phyloP scores from a whole-genome alignment of 352 stramenopile genomes.

The Globisporangium viniferum region DNA sequence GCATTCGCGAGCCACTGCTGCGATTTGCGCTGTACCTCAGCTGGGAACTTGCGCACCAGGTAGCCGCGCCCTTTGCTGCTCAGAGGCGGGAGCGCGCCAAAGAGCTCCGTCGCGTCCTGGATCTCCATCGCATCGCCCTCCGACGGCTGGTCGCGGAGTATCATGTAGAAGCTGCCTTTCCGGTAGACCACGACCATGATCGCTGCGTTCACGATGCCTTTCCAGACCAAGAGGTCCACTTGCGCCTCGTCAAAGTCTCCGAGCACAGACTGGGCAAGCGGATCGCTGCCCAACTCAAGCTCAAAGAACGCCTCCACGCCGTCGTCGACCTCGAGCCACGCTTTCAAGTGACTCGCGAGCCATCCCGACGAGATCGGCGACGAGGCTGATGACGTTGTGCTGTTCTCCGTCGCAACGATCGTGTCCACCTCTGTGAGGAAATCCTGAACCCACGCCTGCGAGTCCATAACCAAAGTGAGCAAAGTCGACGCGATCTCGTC shows the following conservation, averaged over 20 bases:
- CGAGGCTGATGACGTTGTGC: slow-evolving; percentile 2
- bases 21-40: slow-evolving; percentile 6
- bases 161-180: slow-evolving; percentile 47
- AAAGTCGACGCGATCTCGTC: slow-evolving; percentile 28
- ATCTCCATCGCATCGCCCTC: slow-evolving; percentile 21
- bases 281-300: slow-evolving; percentile 33
- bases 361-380: slow-evolving; percentile 18
- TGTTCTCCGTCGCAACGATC: slow-evolving; percentile 18
- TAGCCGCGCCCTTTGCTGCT: slow-evolving; percentile 53
- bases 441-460: slow-evolving; percentile 47
- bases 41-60: slow-evolving; percentile 40
- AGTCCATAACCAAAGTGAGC: slow-evolving; percentile 41
- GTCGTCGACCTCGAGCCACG: slow-evolving; percentile 51
- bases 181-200: slow-evolving; percentile 56
- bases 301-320: slow-evolving; percentile 60
- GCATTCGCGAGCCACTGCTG: slow-evolving; percentile 41
- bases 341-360: slow-evolving; percentile 39
- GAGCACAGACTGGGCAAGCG: slow-evolving; percentile 13
- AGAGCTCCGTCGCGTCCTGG: slow-evolving; percentile 39
- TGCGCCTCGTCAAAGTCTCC: slow-evolving; percentile 16
- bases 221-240: slow-evolving; percentile 54
- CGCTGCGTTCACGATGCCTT: slow-evolving; percentile 50
- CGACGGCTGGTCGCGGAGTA: slow-evolving; percentile 24
- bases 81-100: slow-evolving; percentile 38
- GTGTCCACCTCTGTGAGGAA: slow-evolving; percentile 48